These are phyloP conservation scores for Xylariales sp. DNA, from an alignment of 2,329 filamentous ascomycete species.

Conservation along the genomic window DNA sequence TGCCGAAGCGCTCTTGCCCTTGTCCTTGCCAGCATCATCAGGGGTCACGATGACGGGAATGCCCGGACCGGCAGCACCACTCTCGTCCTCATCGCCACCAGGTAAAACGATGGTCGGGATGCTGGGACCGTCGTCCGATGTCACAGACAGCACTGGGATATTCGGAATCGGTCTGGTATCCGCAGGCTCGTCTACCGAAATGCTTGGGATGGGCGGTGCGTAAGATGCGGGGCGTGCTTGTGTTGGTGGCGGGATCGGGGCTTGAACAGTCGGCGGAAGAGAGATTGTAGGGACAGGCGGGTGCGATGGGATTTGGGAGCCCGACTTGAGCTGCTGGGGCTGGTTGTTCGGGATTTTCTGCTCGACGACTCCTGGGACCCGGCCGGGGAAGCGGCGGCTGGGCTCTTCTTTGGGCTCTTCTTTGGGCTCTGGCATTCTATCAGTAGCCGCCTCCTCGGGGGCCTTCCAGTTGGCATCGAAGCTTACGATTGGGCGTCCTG, in stretches of 20 bases:
- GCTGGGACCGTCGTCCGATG: constrained; percentile 30
- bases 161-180: constrained; percentile 22
- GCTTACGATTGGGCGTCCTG: constrained; percentile 93
- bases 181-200: constrained; percentile 39
- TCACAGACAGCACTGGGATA: constrained; percentile 47
- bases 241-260: too few relatives aligned
- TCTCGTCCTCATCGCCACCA: constrained; percentile 23
- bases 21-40: constrained; percentile 25
- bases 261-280: constrained; percentile 44
- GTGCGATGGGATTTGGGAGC: constrained; percentile 30
- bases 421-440: constrained; percentile 54
- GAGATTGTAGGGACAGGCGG: constrained; percentile 47
- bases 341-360: constrained; percentile 17
- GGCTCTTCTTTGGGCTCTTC: constrained; percentile 39
- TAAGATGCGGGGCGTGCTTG: constrained; percentile 23
- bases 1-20: too few relatives aligned
- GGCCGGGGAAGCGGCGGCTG: constrained; percentile 24
- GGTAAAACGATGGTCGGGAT: constrained; percentile 38
- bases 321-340: constrained; percentile 20
- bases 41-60: constrained; percentile 42
- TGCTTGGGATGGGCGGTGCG: constrained; percentile 34
- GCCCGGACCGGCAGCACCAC: too few relatives aligned
- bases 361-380: constrained; percentile 23
- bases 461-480: constrained; percentile 83
- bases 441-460: constrained; percentile 65